A percentile compares a stretch with the other conserved stretches of the same genome.
These are phyloP conservation scores for Aspergillus fumigatus DNA, from an alignment of 2,329 filamentous ascomycete genomes.

Conservation along the genomic window DNA sequence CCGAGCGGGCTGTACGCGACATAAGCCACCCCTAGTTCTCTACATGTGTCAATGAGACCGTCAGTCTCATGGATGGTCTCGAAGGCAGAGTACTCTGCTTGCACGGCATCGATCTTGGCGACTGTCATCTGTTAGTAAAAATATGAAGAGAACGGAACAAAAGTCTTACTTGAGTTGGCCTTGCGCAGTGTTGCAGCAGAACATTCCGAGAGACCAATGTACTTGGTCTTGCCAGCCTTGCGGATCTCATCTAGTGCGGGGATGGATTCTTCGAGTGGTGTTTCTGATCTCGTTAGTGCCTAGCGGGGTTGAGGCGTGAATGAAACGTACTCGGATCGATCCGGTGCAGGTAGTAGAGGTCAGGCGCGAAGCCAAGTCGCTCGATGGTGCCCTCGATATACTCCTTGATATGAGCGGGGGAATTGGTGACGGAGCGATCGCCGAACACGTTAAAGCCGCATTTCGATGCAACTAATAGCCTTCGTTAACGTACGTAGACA, in stretches of 20 bases:
- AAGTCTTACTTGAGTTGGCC: conserved; percentile 40
- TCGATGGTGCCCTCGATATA: conserved; percentile 50
- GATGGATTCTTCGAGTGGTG: conserved; percentile 47
- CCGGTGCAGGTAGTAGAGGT: conserved; percentile 44
- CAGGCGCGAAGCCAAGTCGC: conserved; percentile 45
- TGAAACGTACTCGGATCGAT: conserved; percentile 41
- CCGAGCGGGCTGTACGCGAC: conserved; percentile 47
- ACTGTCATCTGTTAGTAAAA: conserved; percentile 28
- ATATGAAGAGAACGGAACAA: not conserved
- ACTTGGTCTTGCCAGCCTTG: conserved; percentile 46
- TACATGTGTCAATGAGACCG: conserved; percentile 39
- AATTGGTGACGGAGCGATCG: conserved; percentile 40
- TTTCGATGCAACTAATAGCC: conserved; percentile 43
- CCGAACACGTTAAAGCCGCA: conserved; percentile 43
- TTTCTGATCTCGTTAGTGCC: conserved; percentile 24
- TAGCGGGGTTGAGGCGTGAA: rapidly evolving
- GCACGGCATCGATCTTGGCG: conserved; percentile 45
- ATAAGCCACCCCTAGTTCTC: conserved; percentile 40
- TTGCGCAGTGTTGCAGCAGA: conserved; percentile 44
- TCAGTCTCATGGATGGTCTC: conserved; percentile 40
- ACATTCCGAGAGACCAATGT: conserved; percentile 47
- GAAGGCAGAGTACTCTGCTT: conserved; percentile 45
- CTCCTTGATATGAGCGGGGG: conserved; percentile 42
- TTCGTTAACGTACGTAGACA: not conserved
- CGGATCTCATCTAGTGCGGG: conserved; percentile 45